phyloP scores from a whole-genome alignment of 1,284 basidiomycete species.

The Leccinum fuscescens region DNA sequence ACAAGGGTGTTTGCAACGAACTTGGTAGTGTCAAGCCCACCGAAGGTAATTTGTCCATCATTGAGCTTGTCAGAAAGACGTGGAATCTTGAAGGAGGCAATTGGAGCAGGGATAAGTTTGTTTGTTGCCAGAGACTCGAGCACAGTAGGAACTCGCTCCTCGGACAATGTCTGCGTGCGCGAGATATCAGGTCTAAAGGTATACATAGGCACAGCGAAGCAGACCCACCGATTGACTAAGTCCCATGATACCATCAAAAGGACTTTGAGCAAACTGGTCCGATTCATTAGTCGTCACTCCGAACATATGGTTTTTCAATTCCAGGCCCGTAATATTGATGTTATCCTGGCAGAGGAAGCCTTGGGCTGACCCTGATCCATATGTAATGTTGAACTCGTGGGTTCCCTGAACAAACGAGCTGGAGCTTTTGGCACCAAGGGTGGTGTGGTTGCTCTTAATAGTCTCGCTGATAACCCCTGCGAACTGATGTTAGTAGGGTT shows the following conservation, averaged over 20 bases:
- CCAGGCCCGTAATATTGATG: conserved; percentile 65
- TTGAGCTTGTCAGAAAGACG: conserved; percentile 71
- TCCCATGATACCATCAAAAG: conserved; percentile 86
- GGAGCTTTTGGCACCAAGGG: conserved; percentile 67
- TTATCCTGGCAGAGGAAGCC: conserved; percentile 71
- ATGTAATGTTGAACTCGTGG: conserved; percentile 67
- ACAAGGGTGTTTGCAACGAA: conserved; percentile 57
- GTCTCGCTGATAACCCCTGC: conserved; percentile 32
- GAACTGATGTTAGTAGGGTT: neutral
- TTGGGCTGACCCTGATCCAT: conserved; percentile 71
- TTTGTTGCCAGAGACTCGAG: conserved; percentile 68
- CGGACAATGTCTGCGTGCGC: conserved; percentile 52
- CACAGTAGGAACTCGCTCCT: conserved; percentile 67
- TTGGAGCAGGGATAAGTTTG: conserved; percentile 63
- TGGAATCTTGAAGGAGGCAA: conserved; percentile 81
- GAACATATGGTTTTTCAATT: conserved; percentile 63
- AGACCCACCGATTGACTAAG: conserved; percentile 66
- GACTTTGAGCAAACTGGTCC: conserved; percentile 56
- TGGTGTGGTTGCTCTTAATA: conserved; percentile 59
- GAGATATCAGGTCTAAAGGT: neutral
- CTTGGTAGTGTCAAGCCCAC: conserved; percentile 72
- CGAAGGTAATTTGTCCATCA: conserved; percentile 81
- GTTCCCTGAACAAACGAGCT: conserved; percentile 59
- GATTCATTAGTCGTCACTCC: conserved; percentile 69
- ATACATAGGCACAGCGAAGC: neutral